phyloP scores from a whole-genome alignment of 208 protist species.

The Wallacemonas sp. region DNA sequence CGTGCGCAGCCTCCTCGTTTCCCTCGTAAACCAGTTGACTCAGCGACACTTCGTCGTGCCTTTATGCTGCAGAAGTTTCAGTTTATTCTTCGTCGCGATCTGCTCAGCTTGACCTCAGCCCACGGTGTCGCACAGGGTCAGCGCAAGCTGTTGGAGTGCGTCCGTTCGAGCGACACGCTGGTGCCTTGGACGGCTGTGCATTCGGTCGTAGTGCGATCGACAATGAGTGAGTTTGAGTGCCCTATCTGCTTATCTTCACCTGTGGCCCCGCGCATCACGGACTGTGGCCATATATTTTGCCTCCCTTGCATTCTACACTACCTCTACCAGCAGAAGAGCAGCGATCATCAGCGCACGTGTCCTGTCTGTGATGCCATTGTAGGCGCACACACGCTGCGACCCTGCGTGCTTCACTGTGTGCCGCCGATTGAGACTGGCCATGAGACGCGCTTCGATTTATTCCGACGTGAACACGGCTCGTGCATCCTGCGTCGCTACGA shows the following conservation, averaged over 20 bases:
- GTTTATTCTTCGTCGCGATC: conserved; percentile 80
- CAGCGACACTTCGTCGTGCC: conserved; percentile 52
- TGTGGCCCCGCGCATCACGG: conserved; percentile 71
- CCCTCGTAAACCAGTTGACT: conserved; percentile 33
- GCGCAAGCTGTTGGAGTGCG: conserved; percentile 56
- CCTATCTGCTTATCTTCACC: conserved; percentile 82
- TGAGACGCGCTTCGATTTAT: conserved; percentile 62
- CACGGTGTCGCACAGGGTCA: conserved; percentile 60
- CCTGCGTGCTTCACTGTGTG: conserved; percentile 55
- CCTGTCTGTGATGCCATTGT: conserved; percentile 76
- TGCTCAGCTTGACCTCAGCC: conserved; percentile 29
- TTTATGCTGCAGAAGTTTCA: conserved; percentile 91
- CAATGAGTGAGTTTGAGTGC: conserved; percentile 77
- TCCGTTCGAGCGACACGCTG: conserved; percentile 49
- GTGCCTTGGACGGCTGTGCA: conserved; percentile 81
- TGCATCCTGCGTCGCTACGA: conserved; percentile 74
- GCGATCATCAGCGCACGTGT: conserved; percentile 57
- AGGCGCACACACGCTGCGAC: conserved; percentile 44
- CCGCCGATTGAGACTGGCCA: conserved; percentile 25
- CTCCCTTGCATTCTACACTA: conserved; percentile 79
- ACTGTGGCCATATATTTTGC: conserved; percentile 86
- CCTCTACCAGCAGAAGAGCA: conserved; percentile 41
- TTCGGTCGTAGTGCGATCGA: conserved; percentile 76
- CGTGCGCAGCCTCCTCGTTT: conserved; percentile 1
- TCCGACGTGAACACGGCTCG: conserved; percentile 49